A percentile compares a stretch with the other conserved stretches of the same genome.
phyloP scores from a whole-genome alignment of 768 basidiomycete species.

The Sistotremastrum niveocremeum region DNA sequence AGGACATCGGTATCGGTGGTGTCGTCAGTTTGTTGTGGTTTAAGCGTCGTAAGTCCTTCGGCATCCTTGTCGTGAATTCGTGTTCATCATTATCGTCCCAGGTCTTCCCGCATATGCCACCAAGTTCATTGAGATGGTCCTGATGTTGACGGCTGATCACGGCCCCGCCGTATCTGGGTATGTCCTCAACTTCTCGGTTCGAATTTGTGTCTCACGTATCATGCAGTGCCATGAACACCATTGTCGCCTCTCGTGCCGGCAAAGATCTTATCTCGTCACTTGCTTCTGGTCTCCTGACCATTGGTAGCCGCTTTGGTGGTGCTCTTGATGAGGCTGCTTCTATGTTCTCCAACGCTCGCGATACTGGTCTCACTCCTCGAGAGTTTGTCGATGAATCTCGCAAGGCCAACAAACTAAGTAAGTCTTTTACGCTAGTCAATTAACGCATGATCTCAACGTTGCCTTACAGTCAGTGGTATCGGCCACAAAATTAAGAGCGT shows the following conservation, averaged over 20 bases:
- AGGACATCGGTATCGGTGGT: constrained; percentile 92
- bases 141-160: constrained; percentile 98
- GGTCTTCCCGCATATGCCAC: constrained; percentile 79
- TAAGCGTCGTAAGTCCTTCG: constrained; percentile 48
- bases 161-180: constrained; percentile 88
- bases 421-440: constrained; percentile 17
- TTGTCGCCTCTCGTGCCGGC: constrained; percentile 97
- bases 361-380: constrained; percentile 88
- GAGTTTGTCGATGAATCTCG: constrained; percentile 93
- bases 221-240: constrained; percentile 89
- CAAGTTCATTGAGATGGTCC: constrained; percentile 99
- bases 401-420: constrained; percentile 88
- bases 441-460: constrained; percentile 1
- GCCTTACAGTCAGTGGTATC: constrained; percentile 72
- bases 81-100: constrained; percentile 6
- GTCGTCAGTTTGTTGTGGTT: constrained; percentile 96
- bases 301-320: constrained; percentile 96
- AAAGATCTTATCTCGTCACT: constrained; percentile 97
- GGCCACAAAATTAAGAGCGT: constrained; percentile 99
- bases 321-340: constrained; percentile 93
- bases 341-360: constrained; percentile 89
- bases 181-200: constrained; percentile 2
- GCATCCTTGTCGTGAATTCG: background rate
- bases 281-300: constrained; percentile 91
- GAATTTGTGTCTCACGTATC: constrained; percentile 1